Conservation (phyloP, 352 stramenopile species). For the Phytopythium ostracodes region DNA sequence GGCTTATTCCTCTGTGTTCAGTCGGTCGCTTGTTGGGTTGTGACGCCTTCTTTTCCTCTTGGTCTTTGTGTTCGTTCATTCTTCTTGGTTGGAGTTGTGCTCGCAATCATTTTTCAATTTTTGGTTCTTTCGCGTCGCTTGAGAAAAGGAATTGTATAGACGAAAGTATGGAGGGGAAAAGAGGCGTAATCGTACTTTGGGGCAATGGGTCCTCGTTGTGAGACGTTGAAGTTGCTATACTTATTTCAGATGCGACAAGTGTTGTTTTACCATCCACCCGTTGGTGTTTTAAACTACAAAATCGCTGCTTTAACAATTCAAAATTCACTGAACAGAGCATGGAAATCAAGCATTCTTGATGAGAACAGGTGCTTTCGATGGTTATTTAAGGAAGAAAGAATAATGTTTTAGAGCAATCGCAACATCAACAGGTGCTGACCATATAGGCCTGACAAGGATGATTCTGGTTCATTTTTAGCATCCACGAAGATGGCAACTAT, state of each 20-base stretch:
- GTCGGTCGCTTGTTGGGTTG: not conserved
- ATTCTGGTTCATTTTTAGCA: too few relatives aligned
- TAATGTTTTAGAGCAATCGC: too few relatives aligned
- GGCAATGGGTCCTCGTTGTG: not conserved
- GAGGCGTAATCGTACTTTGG: not conserved
- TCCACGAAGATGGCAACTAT: too few relatives aligned
- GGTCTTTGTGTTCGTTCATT: not conserved
- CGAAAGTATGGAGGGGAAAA: not conserved
- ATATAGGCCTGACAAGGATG: too few relatives aligned
- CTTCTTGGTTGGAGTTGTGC: not conserved
- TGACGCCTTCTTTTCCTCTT: not conserved
- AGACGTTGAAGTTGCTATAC: conserved; percentile 4
- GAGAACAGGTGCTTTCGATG: too few relatives aligned
- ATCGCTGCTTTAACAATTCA: not conserved
- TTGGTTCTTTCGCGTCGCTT: not conserved
- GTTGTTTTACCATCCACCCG: not conserved
- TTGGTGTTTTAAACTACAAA: not conserved
- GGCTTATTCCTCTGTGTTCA: not conserved
- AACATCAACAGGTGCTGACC: too few relatives aligned
- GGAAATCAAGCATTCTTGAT: not conserved
- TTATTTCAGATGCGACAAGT: not conserved
- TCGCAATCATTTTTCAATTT: not conserved
- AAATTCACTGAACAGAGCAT: not conserved
- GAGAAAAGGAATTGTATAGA: not conserved
- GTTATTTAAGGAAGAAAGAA: too few relatives aligned